Evolutionary conservation across 805 yeast species (phyloP).

Genomic region (Yamadazyma ubonensis): DNA sequence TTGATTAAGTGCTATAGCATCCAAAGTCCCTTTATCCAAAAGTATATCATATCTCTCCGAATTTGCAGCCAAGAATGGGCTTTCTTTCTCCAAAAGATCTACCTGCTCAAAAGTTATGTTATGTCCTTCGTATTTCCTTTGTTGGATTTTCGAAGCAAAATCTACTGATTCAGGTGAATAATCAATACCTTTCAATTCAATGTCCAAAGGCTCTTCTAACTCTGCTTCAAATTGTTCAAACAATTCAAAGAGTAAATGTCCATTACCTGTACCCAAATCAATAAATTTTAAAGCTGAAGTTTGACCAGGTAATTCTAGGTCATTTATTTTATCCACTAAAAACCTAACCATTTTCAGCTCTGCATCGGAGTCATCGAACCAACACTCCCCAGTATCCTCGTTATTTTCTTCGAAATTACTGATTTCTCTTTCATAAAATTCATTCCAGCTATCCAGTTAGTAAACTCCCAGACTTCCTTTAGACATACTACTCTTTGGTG

Average conservation of each 20-base stretch:
- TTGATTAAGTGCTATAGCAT: constrained; percentile 90
- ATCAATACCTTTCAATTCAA: constrained; percentile 63
- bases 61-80: constrained; percentile 36
- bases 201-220: constrained; percentile 14
- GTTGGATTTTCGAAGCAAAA: constrained; percentile 65
- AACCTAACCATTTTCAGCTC: constrained; percentile 80
- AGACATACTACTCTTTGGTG: constrained; percentile 68
- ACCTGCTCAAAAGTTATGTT: constrained; percentile 59
- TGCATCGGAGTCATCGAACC: constrained; percentile 97
- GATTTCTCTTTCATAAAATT: constrained; percentile 73
- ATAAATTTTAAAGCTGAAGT: constrained; percentile 43
- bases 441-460: constrained; percentile 69
- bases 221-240: constrained; percentile 58
- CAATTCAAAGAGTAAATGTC: constrained; percentile 76
- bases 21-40: constrained; percentile 93
- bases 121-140: constrained; percentile 30
- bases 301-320: constrained; percentile 21
- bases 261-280: constrained; percentile 96
- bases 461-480: neutral
- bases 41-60: constrained; percentile 63
- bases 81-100: constrained; percentile 56
- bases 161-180: constrained; percentile 78
- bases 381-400: constrained; percentile 89
- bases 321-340: constrained; percentile 50
- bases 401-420: constrained; percentile 70